Conservation (phyloP, 2,329 filamentous ascomycete species). For the Ophiosphaerella narmari region DNA sequence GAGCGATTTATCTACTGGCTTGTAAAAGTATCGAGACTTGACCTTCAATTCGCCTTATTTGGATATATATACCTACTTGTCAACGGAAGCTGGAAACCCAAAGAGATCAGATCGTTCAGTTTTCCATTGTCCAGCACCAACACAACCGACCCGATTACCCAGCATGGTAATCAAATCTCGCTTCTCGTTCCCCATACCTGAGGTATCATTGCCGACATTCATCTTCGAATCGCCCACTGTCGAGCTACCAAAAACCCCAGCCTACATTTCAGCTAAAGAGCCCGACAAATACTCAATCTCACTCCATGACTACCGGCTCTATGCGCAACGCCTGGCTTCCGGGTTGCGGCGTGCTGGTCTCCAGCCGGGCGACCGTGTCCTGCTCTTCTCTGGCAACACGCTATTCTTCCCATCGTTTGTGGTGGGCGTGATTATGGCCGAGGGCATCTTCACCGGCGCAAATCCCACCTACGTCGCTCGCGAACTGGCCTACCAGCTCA, state of each 20-base stretch:
- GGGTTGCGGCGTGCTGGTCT: conserved; percentile 69
- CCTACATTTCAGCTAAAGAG: conserved; percentile 67
- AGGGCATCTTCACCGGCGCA: conserved; percentile 76
- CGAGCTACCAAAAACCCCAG: conserved; percentile 51
- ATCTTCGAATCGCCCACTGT: conserved; percentile 58
- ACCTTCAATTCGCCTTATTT: too few species aligned
- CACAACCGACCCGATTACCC: background rate
- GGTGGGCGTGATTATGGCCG: conserved; percentile 76
- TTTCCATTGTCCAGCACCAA: too few species aligned
- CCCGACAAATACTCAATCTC: conserved; percentile 72
- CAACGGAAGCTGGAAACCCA: too few species aligned
- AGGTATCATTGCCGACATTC: conserved; percentile 52
- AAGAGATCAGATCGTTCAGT: too few species aligned
- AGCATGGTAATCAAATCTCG: conserved; percentile 59
- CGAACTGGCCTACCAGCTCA: conserved; percentile 76
- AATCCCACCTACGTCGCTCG: conserved; percentile 70
- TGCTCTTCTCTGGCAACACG: conserved; percentile 75
- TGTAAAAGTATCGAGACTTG: too few species aligned
- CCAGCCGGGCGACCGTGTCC: conserved; percentile 67
- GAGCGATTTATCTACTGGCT: too few species aligned
- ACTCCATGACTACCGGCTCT: conserved; percentile 66
- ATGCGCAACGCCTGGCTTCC: conserved; percentile 72
- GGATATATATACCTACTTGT: too few species aligned
- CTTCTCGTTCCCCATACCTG: conserved; percentile 54
- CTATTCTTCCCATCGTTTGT: conserved; percentile 74